Evolutionary conservation across 345 rosid genomes (phyloP).

Genomic region (Rhizophora mangle): DNA sequence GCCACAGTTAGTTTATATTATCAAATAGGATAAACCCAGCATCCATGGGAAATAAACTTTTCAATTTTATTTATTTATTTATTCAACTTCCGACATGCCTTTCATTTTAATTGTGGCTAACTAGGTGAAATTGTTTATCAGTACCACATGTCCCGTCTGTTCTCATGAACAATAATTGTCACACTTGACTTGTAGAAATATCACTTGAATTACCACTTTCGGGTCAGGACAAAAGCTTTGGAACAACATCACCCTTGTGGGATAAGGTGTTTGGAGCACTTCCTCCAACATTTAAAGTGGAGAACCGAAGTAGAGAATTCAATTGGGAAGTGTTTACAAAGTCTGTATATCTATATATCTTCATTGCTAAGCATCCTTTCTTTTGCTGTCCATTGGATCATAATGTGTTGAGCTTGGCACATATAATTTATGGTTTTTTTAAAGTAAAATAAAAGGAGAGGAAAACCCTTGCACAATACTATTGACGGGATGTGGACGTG

Average conservation of each 20-base stretch:
- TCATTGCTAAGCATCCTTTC: slow-evolving; percentile 6
- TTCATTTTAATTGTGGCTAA: too few relatives aligned
- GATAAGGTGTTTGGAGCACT: slow-evolving; percentile 84
- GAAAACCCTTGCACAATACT: too few relatives aligned
- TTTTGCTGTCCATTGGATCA: slow-evolving; percentile 5
- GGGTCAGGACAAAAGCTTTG: slow-evolving; percentile 83
- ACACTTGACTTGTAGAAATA: slow-evolving; percentile 54
- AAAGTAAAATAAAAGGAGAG: too few relatives aligned
- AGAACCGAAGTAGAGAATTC: slow-evolving; percentile 11
- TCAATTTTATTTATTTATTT: too few relatives aligned
- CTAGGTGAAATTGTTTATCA: too few relatives aligned
- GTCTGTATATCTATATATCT: background rate
- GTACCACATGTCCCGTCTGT: background rate
- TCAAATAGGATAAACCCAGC: too few relatives aligned
- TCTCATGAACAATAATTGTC: background rate
- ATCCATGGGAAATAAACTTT: too few relatives aligned
- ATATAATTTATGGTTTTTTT: too few relatives aligned
- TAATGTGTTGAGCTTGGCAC: background rate
- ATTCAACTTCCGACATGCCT: too few relatives aligned
- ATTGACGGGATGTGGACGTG: too few relatives aligned
- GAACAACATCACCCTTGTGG: slow-evolving; percentile 84
- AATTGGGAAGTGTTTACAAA: background rate
- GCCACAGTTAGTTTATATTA: too few relatives aligned
- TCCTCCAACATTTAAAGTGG: slow-evolving; percentile 34
- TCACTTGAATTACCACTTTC: slow-evolving; percentile 91